Evolutionary conservation across 169 alveolate genomes (phyloP), one percentile per base, ranked within the genome.

Genomic region (Plasmodium chabaudi): DNA sequence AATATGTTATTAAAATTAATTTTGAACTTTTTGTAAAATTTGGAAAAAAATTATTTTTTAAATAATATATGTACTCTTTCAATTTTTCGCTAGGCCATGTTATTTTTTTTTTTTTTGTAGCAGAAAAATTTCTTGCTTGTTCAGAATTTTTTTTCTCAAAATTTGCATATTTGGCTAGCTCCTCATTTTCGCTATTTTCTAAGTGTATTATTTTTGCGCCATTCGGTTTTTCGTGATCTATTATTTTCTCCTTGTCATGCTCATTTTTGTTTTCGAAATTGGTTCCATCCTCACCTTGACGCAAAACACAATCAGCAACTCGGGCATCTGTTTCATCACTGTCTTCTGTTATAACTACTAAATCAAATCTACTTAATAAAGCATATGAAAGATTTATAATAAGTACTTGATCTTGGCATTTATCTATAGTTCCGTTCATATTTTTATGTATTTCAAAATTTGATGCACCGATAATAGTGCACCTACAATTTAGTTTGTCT

Each of bases 401-500:
- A 60, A 79, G 68, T 1, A 53, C 71, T 65, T 86, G 69, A 69
- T 25, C 60, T 6, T 86, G 55, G n/a, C 49, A 44, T 12, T 25
- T 46, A 57, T 73, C 42, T 55, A 70, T 9, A 63, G 42, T 86
- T 13, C 77, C 77, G 15, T 23, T 47, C 10, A 59, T 49, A n/a
- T 55, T 61, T 74, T 68, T 92, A 27, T 63, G 73, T 56, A 77
- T 13, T 69, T 93, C 87, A 39, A 72, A 88, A 55, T 94, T 94
- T 9, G 96, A 88, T 10, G 97, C 95, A 51, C 96, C 97, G n/a
- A 94, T 63, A 13, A 94, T 90, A 2, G 95, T 88, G 39, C 97
- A 94, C 13, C 94, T 92, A 53, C 95, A 88, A 67, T 61, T 64
- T 72, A 92, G 67, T 34, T 87, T 82, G 70, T 92, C 87, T 10